Evolutionary conservation across 1,284 basidiomycete genomes (phyloP).

Genomic region (Cutaneotrichosporon sp.): DNA sequence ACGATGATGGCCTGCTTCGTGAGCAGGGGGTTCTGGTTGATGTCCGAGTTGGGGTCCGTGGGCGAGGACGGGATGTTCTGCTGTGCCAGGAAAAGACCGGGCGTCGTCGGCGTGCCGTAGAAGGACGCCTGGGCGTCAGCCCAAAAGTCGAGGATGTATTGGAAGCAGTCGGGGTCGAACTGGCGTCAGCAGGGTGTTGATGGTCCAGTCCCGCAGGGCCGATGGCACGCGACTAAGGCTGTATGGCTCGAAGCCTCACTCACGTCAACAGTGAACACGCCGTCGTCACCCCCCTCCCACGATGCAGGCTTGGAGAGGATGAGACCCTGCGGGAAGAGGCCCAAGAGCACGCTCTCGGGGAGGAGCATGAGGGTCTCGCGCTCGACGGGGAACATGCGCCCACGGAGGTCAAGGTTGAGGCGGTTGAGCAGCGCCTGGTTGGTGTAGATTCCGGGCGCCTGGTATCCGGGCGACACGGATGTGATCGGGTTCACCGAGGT

Average conservation of each 20-base stretch:
- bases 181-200: conserved; percentile 50
- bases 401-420: conserved; percentile 86
- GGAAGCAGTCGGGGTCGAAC: conserved; percentile 97
- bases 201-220: too few relatives aligned
- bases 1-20: conserved; percentile 98
- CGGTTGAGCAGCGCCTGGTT: conserved; percentile 67
- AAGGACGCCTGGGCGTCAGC: conserved; percentile 78
- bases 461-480: conserved; percentile 61
- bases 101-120: conserved; percentile 73
- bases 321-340: conserved; percentile 95
- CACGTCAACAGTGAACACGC: conserved; percentile 93
- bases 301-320: conserved; percentile 77
- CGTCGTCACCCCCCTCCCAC: conserved; percentile 77
- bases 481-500: conserved; percentile 58
- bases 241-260: too few relatives aligned
- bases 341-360: conserved; percentile 92
- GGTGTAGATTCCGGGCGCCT: conserved; percentile 23
- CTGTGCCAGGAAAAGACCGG: conserved; percentile 73
- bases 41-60: conserved; percentile 30
- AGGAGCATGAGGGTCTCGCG: conserved; percentile 97
- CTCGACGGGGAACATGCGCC: conserved; percentile 88
- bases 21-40: conserved; percentile 76
- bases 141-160: conserved; percentile 90
- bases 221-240: too few relatives aligned
- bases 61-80: conserved; percentile 62